A percentile compares a stretch with the other conserved stretches of the same genome.
Conservation (phyloP, 805 yeast genomes). For the Starmera dryadoides region DNA sequence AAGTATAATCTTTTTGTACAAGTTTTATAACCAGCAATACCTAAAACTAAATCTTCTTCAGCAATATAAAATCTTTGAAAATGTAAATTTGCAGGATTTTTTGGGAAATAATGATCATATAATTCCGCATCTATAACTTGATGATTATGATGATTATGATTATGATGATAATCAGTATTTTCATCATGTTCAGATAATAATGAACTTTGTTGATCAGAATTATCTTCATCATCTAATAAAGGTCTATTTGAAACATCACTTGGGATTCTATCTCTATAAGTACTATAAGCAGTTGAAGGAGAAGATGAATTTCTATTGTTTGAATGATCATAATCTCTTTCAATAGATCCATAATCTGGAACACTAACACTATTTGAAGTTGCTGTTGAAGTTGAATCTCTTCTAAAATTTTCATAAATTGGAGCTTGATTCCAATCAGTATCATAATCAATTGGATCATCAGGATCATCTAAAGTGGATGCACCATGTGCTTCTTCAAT, state of each 20-base stretch:
- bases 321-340: slow-evolving; percentile 8
- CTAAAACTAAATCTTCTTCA: slow-evolving; percentile 91
- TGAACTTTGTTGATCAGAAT: slow-evolving; percentile 22
- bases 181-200: slow-evolving; percentile 23
- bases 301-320: slow-evolving; percentile 12
- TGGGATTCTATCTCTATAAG: slow-evolving; percentile 30
- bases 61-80: slow-evolving; percentile 86
- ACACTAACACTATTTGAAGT: slow-evolving; percentile 8
- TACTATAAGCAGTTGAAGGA: slow-evolving; percentile 29
- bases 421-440: slow-evolving; percentile 58
- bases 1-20: slow-evolving; percentile 35
- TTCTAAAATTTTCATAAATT: slow-evolving; percentile 38
- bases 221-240: slow-evolving; percentile 18
- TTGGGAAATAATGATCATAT: slow-evolving; percentile 38
- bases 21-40: slow-evolving; percentile 82
- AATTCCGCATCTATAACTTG: slow-evolving; percentile 21
- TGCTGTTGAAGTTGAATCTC: slow-evolving; percentile 25
- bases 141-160: slow-evolving; percentile 11
- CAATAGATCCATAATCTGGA: slow-evolving; percentile 15
- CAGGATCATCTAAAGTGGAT: slow-evolving; percentile 59
- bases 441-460: slow-evolving; percentile 55
- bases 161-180: slow-evolving; percentile 14
- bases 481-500: slow-evolving; percentile 85
- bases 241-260: slow-evolving; percentile 25
- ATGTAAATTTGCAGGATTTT: slow-evolving; percentile 34